A percentile compares a stretch with the other conserved stretches of the same genome.
Evolutionary conservation across 2,329 filamentous ascomycete species (phyloP).

Genomic region (Atkinsonella hypoxylon): DNA sequence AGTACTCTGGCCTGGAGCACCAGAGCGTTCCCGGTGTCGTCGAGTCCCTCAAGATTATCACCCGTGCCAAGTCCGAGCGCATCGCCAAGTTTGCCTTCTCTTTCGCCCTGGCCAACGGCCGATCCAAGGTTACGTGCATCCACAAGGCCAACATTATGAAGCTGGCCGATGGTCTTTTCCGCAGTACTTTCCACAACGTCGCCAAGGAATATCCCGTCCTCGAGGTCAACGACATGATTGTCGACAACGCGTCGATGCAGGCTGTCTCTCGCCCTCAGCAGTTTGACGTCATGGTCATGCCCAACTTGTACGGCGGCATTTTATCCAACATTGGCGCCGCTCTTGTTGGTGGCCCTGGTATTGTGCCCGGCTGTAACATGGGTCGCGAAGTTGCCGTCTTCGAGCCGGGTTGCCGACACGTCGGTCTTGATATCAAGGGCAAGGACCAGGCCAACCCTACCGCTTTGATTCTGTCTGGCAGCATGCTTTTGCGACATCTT

Average conservation of each 20-base stretch:
- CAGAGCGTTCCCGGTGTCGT: conserved; percentile 94
- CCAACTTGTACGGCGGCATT: conserved; percentile 97
- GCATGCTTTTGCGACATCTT: conserved; percentile 95
- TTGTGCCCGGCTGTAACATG: conserved; percentile 99
- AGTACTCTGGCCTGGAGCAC: conserved; percentile 98
- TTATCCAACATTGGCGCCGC: conserved; percentile 97
- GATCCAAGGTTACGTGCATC: conserved; percentile 98
- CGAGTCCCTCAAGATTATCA: conserved; percentile 99
- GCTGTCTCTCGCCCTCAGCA: conserved; percentile 92
- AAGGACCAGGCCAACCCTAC: conserved; percentile 99
- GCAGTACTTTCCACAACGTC: conserved; percentile 88
- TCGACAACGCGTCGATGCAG: conserved; percentile 99
- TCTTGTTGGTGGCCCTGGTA: conserved; percentile 90
- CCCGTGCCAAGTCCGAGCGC: conserved; percentile 95
- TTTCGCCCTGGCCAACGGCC: conserved; percentile 96
- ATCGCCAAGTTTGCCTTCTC: conserved; percentile 98
- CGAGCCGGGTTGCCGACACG: conserved; percentile 97
- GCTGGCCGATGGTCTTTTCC: conserved; percentile 96
- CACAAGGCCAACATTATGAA: conserved; percentile 99
- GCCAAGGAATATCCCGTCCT: conserved; percentile 92
- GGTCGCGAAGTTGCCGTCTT: conserved; percentile 96
- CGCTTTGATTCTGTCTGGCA: conserved; percentile 84
- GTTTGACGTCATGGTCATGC: conserved; percentile 99
- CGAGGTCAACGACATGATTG: conserved; percentile 98
- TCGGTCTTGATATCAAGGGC: conserved; percentile 98